Percentiles rank a stretch among this genome's conserved stretches.
phyloP scores from a whole-genome alignment of 164 flowering plant species.

The Annona squamosa region DNA sequence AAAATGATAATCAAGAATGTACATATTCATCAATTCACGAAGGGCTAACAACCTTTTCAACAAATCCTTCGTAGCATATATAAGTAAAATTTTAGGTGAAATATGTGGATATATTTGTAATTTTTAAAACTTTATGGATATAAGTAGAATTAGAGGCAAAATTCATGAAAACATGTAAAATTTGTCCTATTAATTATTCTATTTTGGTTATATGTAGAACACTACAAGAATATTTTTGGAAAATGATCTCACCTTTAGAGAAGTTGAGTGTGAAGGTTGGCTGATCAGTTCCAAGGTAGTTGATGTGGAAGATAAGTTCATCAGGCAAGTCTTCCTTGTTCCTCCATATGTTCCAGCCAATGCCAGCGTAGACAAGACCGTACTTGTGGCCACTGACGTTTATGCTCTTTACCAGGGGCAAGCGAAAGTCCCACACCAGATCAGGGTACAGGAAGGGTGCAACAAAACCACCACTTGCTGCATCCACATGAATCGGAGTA shows the following conservation, averaged over 20 bases:
- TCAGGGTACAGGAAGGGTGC: conserved; percentile 23
- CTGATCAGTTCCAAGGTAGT: conserved; percentile 26
- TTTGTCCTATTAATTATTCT: too few species aligned
- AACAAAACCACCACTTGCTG: conserved; percentile 24
- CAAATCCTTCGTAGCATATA: too few species aligned
- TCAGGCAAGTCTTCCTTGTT: conserved; percentile 21
- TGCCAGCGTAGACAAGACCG: conserved; percentile 20
- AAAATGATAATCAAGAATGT: too few species aligned
- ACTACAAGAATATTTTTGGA: too few species aligned
- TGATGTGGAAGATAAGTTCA: conserved; percentile 25
- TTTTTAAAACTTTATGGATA: too few species aligned
- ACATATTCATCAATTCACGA: too few species aligned
- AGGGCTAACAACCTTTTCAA: too few species aligned
- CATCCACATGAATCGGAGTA: conserved; percentile 26
- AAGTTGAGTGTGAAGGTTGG: conserved; percentile 30
- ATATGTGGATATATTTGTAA: too few species aligned
- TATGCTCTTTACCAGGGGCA: conserved; percentile 21
- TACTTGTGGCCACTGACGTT: conserved; percentile 23
- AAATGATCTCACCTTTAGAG: conserved; percentile 18
- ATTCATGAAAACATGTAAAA: too few species aligned
- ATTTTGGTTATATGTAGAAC: too few species aligned
- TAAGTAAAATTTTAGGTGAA: too few species aligned
- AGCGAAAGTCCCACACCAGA: conserved; percentile 19
- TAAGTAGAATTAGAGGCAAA: too few species aligned
- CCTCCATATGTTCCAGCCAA: conserved; percentile 26